Evolutionary conservation across 2,329 filamentous ascomycete genomes (phyloP).

Genomic region (Paracoccidioides brasiliensis): DNA sequence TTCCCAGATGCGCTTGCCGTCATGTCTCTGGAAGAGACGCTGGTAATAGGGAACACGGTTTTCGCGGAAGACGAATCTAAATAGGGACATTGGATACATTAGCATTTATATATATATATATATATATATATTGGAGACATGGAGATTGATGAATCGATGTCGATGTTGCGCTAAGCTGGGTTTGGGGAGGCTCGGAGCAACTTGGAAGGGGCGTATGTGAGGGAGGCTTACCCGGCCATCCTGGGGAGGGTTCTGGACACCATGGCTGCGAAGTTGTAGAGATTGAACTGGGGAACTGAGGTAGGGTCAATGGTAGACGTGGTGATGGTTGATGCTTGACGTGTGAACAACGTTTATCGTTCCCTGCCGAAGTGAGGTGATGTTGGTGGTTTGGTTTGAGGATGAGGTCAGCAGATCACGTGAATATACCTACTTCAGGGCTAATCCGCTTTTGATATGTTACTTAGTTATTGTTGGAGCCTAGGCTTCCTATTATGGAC

Average conservation of each 20-base stretch:
- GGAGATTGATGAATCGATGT: background rate
- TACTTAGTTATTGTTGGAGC: too few relatives aligned
- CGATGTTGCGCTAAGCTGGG: background rate
- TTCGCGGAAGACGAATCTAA: slow-evolving; percentile 46
- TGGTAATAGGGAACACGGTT: slow-evolving; percentile 58
- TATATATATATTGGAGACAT: background rate
- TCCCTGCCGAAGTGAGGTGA: background rate
- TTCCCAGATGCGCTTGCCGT: slow-evolving; percentile 53
- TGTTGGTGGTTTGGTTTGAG: background rate
- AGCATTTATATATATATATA: slow-evolving; percentile 10
- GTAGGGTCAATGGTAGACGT: slow-evolving; percentile 18
- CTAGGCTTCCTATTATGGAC: too few relatives aligned
- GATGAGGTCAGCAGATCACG: too few relatives aligned
- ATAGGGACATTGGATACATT: slow-evolving; percentile 6
- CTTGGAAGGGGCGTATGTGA: background rate
- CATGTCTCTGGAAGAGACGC: slow-evolving; percentile 52
- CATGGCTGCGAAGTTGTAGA: slow-evolving; percentile 24
- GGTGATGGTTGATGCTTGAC: background rate
- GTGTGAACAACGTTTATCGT: background rate
- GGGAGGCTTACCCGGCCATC: slow-evolving; percentile 30
- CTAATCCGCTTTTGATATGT: background rate
- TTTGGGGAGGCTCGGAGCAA: background rate
- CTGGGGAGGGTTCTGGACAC: slow-evolving; percentile 31
- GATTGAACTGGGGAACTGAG: slow-evolving; percentile 1
- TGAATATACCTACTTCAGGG: too few relatives aligned